Evolutionary conservation across 2,329 filamentous ascomycete species (phyloP), one percentile per base, ranked within the genome.

Genomic region (Ophiostoma triangulosporum): DNA sequence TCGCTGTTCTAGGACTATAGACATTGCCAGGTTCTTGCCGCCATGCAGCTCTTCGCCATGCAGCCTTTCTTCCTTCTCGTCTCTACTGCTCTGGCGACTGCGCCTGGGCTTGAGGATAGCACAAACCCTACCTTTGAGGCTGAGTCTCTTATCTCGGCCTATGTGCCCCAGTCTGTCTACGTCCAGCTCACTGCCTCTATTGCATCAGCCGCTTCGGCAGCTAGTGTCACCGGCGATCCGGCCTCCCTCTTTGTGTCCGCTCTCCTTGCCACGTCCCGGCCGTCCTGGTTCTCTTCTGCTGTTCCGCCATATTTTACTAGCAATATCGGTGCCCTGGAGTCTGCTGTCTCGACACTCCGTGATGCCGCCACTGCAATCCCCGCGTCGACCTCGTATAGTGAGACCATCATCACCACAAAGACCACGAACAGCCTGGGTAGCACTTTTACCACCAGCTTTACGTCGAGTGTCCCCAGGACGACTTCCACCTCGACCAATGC

Each of bases 91-190:
- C 48, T 36, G 6, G 48, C 48, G 27, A 14, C 20, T n/a, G 8
- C 38, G 15, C 24, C 33, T 31, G 27, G 4, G 2, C 17, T 31
- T 17, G 12, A 20, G 27, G 48, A 52, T 45, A n/a, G 17, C 11
- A 22, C 55, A 29, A 50, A 6, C 11, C 64, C 65, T 55, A 59
- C 59, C 24, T 57, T 57, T 26, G 63, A 62, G 26, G 62, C 61
- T 22, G 50, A 57, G 27, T 59, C 61, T 14, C 56, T 67, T 1
- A 57, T 66, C 9, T 61, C 62, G 8, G 50, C 58, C 8, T 66
- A 66, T 57, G 61, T 67, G 29, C 64, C 65, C 2, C 24, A 60
- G 6, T 54, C 60, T 2, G 59, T 59, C 35, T 61, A 62, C 50
- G 49, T 56, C 33, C 55, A 56, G 43, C 48, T 63, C 9, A 59